phyloP scores from a whole-genome alignment of 257 asterid genomes.

The Anisodus acutangulus region DNA sequence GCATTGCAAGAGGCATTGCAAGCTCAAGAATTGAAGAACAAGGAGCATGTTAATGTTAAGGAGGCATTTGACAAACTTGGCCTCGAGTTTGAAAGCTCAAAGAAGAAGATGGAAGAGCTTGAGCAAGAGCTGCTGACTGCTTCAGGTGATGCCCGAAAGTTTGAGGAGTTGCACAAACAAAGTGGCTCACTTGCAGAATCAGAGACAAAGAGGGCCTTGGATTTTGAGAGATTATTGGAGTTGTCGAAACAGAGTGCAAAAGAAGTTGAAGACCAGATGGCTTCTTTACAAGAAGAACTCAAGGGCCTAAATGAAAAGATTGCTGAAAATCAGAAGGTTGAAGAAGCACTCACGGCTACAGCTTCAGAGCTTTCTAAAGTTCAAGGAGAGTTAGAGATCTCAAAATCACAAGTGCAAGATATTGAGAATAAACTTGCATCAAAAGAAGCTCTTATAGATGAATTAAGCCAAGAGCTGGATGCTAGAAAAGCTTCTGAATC shows the following conservation, averaged over 20 bases:
- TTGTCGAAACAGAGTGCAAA: constrained; percentile 55
- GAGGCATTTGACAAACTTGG: constrained; percentile 58
- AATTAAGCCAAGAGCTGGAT: constrained; percentile 62
- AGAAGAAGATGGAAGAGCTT: constrained; percentile 63
- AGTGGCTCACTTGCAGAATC: constrained; percentile 71
- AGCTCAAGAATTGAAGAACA: constrained; percentile 57
- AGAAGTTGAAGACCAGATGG: constrained; percentile 63
- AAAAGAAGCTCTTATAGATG: constrained; percentile 55
- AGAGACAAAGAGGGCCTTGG: constrained; percentile 63
- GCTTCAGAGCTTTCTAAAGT: constrained; percentile 60
- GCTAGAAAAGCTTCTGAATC: constrained; percentile 55
- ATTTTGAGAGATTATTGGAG: constrained; percentile 71
- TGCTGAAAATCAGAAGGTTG: constrained; percentile 63
- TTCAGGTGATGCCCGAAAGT: constrained; percentile 43
- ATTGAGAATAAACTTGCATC: constrained; percentile 67
- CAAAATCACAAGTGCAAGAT: constrained; percentile 63
- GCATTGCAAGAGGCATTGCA: constrained; percentile 23
- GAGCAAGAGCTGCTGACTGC: constrained; percentile 55
- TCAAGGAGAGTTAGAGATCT: constrained; percentile 61
- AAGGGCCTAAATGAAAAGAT: constrained; percentile 53
- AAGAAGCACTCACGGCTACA: constrained; percentile 57
- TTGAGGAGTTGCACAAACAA: constrained; percentile 70
- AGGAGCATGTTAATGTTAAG: constrained; percentile 57
- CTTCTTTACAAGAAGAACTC: constrained; percentile 58
- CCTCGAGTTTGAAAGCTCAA: constrained; percentile 66